Conservation (phyloP, 2,329 filamentous ascomycete species). For the Cyphellophora attinorum region DNA sequence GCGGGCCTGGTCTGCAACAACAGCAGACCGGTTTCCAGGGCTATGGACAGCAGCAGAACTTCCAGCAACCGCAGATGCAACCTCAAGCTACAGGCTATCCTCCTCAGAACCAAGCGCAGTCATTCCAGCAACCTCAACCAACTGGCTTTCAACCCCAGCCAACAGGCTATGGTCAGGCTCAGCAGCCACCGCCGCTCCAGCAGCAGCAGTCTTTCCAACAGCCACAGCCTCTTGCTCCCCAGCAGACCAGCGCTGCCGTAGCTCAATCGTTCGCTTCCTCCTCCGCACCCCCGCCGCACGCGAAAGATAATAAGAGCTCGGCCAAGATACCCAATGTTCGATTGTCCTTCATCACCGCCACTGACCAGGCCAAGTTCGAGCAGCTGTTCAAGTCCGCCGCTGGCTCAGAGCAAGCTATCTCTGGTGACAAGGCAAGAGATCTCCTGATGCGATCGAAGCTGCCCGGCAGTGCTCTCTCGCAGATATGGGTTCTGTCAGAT, state of each 20-base stretch:
- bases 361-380: slow-evolving; percentile 94
- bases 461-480: slow-evolving; percentile 74
- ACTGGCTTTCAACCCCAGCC: slow-evolving; percentile 22
- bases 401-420: slow-evolving; percentile 73
- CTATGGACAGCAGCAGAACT: slow-evolving; percentile 35
- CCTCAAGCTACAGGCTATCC: slow-evolving; percentile 53
- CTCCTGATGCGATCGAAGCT: slow-evolving; percentile 80
- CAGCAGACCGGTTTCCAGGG: slow-evolving; percentile 59
- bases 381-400: slow-evolving; percentile 94
- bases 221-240: slow-evolving; percentile 43
- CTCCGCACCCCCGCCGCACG: slow-evolving; percentile 49
- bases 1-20: slow-evolving; percentile 46
- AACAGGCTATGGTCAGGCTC: slow-evolving; percentile 27
- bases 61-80: slow-evolving; percentile 42
- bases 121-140: slow-evolving; percentile 38
- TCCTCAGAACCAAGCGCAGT: slow-evolving; percentile 33
- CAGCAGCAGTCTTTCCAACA: slow-evolving; percentile 48
- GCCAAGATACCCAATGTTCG: slow-evolving; percentile 83
- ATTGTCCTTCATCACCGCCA: slow-evolving; percentile 88
- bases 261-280: slow-evolving; percentile 52
- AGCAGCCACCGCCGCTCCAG: slow-evolving; percentile 32
- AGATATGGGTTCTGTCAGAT: slow-evolving; percentile 92
- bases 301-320: slow-evolving; percentile 49
- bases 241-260: slow-evolving; percentile 54
- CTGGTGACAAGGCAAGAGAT: slow-evolving; percentile 84